Base-by-base conservation (phyloP, 2,329 filamentous ascomycete genomes). In the Diaporthe sp. region DNA sequence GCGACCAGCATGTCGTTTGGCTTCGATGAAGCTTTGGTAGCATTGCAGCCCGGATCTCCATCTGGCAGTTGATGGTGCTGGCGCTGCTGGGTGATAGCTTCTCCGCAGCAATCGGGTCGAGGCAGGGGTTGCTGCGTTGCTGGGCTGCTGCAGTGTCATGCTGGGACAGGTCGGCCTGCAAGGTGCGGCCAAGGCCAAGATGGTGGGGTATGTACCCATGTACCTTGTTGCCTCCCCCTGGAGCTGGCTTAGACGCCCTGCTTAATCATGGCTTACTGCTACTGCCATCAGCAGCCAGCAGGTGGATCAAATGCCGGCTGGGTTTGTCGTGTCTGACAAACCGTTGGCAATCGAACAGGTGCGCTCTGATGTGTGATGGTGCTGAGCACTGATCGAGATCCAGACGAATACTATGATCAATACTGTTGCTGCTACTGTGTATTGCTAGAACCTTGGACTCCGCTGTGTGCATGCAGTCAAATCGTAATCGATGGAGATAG, bases 321-420 rank as follows among this genome's bases (percentile, higher is more conserved):
- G 34, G 74, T 76, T 76, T 76, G 75, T 76, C 75, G 58, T 55
- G 72, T 75, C 75, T 76, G 72, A 76, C 75, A 75, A 76, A 76
- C 47, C 71, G 60, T 63, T 73, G n/a, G 44, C 57, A 49, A 53
- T 53, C 58, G 42, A n/a, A 53, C 8, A 53, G 9, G 10, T 68
- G 44, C 42, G 8, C 58, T n/a, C 31, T 39, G 22, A 7, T 4
- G 34, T 28, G 57, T 28, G 57, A 47, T 73, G 44, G 31, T 49
- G 31, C n/a, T 42, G 13, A 28, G 49, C 4, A 37, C 8, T 55
- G 49, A 70, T 68, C 65, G 65, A 68, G 65, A 68, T 68, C 31
- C 28, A 31, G 39, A 9, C 9, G 61, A 34, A 4, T 65, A 44
- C 25, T 12, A 15, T 22, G 3, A 22, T 58, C 39, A 17, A 5